These are phyloP conservation scores for Gryganskiella cystojenkinii DNA, from an alignment of 192 early-diverging fungal species.

Conservation along the genomic window DNA sequence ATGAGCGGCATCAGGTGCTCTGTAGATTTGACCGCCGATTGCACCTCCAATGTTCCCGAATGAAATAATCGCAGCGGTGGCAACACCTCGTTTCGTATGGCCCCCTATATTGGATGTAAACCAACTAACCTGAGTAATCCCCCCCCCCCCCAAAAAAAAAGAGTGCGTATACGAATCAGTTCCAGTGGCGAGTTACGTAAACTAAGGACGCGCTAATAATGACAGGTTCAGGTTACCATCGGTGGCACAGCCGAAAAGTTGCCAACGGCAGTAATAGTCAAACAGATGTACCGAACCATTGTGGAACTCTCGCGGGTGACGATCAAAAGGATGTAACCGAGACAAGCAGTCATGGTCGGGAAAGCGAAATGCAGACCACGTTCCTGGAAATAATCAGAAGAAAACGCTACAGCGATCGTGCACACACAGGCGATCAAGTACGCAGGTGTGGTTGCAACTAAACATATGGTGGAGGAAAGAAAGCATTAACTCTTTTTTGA, in stretches of 20 bases:
- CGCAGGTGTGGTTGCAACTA: constrained; percentile 55
- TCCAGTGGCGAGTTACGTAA: no score
- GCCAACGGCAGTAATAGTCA: constrained; percentile 45
- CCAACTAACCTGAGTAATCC: constrained; percentile 42
- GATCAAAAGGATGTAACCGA: constrained; percentile 58
- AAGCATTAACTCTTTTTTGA: no score
- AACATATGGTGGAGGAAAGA: no score
- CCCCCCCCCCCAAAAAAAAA: constrained; percentile 17
- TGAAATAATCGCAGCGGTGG: constrained; percentile 68
- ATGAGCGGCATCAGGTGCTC: constrained; percentile 64
- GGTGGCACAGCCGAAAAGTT: constrained; percentile 64
- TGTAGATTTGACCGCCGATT: constrained; percentile 77
- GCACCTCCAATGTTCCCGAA: constrained; percentile 78
- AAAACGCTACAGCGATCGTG: constrained; percentile 18
- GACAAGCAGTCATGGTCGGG: constrained; percentile 31
- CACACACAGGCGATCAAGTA: constrained; percentile 51
- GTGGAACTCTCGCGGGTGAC: constrained; percentile 18
- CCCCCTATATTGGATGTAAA: constrained; percentile 75
- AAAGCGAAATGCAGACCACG: constrained; percentile 56
- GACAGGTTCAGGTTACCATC: no score
- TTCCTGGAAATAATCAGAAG: constrained; percentile 23
- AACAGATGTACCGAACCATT: constrained; percentile 40
- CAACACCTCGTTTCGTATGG: constrained; percentile 73
- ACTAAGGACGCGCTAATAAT: no score
- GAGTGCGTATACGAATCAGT: constrained; percentile 60